Evolutionary conservation across 345 rosid genomes (phyloP), one percentile per base, ranked within the genome.

Genomic region (Psidium friedrichsthalianum): DNA sequence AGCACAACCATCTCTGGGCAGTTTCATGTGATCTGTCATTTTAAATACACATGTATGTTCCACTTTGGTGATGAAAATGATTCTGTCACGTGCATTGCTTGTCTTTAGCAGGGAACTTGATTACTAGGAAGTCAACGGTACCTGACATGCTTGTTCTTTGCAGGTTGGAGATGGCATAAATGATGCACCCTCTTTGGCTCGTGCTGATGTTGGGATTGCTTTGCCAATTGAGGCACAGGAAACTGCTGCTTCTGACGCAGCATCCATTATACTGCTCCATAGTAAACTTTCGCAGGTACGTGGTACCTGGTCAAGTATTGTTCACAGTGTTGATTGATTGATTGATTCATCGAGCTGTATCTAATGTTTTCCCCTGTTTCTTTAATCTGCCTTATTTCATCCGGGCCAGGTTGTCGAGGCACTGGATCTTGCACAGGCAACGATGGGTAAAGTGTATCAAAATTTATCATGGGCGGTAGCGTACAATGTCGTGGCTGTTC

Each of bases 121-220:
- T 69, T 36, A 22, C 47, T 9, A 32, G 0, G 78, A 32, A 57
- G 74, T 82, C 29, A 54, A 18, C 25, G 6, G 18, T 47, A 74
- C 49, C 83, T 87, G 83, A 86, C 57, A 18, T 32, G 51, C 64
- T 74, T 83, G 69, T 55, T 85, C 85, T 85, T 86, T 85, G 44
- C 86, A 97, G 99, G 98, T 95, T 56, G 99, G 99, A 21, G 98
- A 97, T 91, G 98, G 98, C 85, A 97, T 97, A 88, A 97, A 95
- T 53, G 99, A 97, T 90, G 99, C 98, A 74, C 99, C 98, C 54
- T 95, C 99, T 84, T 89, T 95, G 92, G 98, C 99, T 84, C 93
- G 91, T 83, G 98, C 99, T 36, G 92, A 95, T 90, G 98, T 95
- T 6, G 99, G 99, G 84, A 95, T 95, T 88, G 98, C 98, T 89